Base-by-base conservation (phyloP, 2,329 filamentous ascomycete genomes). In the Colletotrichum horii region DNA sequence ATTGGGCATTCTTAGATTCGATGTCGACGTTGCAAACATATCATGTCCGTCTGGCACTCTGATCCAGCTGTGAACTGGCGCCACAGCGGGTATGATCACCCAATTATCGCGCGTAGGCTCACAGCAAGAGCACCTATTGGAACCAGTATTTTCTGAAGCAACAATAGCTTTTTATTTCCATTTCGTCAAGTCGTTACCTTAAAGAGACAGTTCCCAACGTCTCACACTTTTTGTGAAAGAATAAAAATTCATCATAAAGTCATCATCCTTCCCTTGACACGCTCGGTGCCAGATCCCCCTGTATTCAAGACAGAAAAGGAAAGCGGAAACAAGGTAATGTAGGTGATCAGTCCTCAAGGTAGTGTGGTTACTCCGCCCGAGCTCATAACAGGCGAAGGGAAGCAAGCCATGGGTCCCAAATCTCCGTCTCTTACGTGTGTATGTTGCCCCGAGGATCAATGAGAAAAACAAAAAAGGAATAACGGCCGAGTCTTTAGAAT, bases 101-200 rank as follows among this genome's bases (percentile, higher is more conserved):
- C 8, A 7, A 4, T 3, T 22, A 4, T 22, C 43, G 55, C 22
- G 55, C 28, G 22, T 6, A 48, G n/a, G 14, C 19, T 38, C n/a
- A 22, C 22, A 9, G 61, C 43, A 22, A 12, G 22, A 14, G 8
- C 3, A 12, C 26, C 22, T 19, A n/a, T 24, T 65, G 24, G 19
- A 32, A 24, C 28, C 34, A 43, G 22, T 66, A 66, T 74, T 65
- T 19, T 76, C 28, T 61, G 60, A 71, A 75, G 71, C 74, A 70
- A 28, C 38, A 81, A 81, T 79, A 82, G 82, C 82, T 85, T 86
- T 85, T 76, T 81, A 81, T 77, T 78, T 82, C 81, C 81, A 79
- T 81, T 69, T 83, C 83, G 78, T 84, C 80, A 82, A 83, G 81
- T 85, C 83, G 82, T 84, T 83, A 84, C 84, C 83, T 82, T 74